A percentile compares a stretch with the other conserved stretches of the same genome.
These are phyloP conservation scores for Alternaria atra DNA, from an alignment of 2,329 filamentous ascomycete genomes.

Conservation along the genomic window DNA sequence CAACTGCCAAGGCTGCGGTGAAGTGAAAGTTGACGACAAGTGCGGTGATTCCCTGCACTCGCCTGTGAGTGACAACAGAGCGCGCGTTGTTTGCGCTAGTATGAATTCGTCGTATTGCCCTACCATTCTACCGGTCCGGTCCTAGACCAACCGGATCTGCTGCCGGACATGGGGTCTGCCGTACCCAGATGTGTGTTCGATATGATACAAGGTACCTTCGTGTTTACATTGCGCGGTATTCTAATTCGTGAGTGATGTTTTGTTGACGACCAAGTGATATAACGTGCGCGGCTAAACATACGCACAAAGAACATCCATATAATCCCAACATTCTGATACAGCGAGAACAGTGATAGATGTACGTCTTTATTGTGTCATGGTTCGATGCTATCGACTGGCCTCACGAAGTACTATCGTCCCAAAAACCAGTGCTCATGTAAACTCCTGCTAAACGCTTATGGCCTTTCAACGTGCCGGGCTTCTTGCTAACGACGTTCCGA, in stretches of 20 bases:
- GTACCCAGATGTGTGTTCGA: neutral
- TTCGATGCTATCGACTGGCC: neutral
- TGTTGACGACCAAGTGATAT: neutral
- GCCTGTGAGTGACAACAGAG: conserved; percentile 28
- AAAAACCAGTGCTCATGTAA: neutral
- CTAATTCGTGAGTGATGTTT: neutral
- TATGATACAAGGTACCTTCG: neutral
- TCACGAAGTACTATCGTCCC: neutral
- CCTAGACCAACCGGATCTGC: conserved; percentile 8
- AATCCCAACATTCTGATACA: neutral
- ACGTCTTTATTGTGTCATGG: neutral
- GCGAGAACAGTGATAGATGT: neutral
- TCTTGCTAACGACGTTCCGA: neutral
- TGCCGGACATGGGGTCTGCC: neutral
- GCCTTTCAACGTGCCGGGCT: neutral
- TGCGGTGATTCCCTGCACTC: conserved; percentile 16
- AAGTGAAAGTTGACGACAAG: conserved; percentile 18
- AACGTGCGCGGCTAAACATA: neutral
- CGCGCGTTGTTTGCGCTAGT: conserved; percentile 21
- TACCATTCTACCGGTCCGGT: conserved; percentile 8
- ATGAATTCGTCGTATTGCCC: conserved; percentile 10
- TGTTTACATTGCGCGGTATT: neutral
- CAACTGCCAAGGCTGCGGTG: conserved; percentile 17
- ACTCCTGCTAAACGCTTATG: neutral
- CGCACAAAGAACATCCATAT: neutral